Evolutionary conservation across 139 green algal species (phyloP), one percentile per base, ranked within the genome.

Genomic region (Coelastrella sp.): DNA sequence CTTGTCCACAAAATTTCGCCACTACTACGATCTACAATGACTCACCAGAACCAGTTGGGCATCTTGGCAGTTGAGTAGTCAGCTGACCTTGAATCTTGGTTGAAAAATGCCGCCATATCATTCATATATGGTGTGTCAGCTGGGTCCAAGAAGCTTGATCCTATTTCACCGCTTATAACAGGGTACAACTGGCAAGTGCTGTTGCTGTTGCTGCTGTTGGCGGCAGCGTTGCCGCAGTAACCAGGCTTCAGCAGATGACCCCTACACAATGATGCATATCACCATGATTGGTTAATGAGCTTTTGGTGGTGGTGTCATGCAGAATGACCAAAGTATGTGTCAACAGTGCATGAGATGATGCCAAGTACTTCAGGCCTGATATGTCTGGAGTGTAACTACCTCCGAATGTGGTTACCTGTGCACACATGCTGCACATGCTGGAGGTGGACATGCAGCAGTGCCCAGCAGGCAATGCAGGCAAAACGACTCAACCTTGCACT

Each of bases 31-130:
- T 71, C 1, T 81, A 14, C 14, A 54, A 23, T 19, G 10, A 81
- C 74, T 6, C 20, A 86, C 80, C 80, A 86, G 80, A 86, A 86
- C 32, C 47, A 86, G 80, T 86, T 86, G 59, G 47, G 16, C 10
- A 73, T 23, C 10, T 17, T 58, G 23, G 56, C 80, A 54, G 58
- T 17, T 19, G 47, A 22, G 4, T 86, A 86, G 5, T 65, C 56
- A 14, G 8, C 80, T n/a, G 80, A 73, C 10, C 11, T 58, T 6
- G 80, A 56, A 16, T 19, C 14, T 56, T 64, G 59, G 4, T 74
- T 73, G 3, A 87, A 65, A 22, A 87, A 87, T 3, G 61, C 64
- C 5, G 81, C 81, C 81, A 87, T 77, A 20, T 87, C 81, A 16
- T 87, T 87, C 57, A 76, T 64, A 61, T 87, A 87, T 5, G n/a